Percentiles rank a stretch among this genome's conserved stretches.
Evolutionary conservation across 352 stramenopile species (phyloP).

Genomic region (Phytophthora aleatoria): DNA sequence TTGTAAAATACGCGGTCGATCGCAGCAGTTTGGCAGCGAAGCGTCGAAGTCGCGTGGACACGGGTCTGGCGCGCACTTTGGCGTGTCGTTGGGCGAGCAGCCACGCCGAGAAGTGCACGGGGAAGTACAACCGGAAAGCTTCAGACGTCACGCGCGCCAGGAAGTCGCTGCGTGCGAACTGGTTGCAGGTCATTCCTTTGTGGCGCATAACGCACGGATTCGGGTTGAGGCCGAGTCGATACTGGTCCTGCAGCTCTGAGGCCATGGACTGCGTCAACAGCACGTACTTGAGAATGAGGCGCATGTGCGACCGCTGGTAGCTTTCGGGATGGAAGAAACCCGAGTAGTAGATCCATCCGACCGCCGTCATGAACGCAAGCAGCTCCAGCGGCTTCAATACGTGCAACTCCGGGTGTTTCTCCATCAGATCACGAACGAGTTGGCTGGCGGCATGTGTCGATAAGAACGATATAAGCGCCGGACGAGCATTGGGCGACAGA

Average conservation of each 20-base stretch:
- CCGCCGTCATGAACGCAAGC: slow-evolving; percentile 49
- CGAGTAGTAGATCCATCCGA: slow-evolving; percentile 70
- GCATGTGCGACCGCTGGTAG: slow-evolving; percentile 59
- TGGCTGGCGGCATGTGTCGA: slow-evolving; percentile 55
- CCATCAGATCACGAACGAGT: slow-evolving; percentile 32
- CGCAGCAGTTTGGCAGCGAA: slow-evolving; percentile 48
- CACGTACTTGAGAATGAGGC: slow-evolving; percentile 68
- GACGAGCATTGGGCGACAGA: slow-evolving; percentile 40
- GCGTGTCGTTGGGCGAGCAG: slow-evolving; percentile 47
- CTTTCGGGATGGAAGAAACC: slow-evolving; percentile 63
- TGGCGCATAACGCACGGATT: slow-evolving; percentile 56
- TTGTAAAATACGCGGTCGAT: slow-evolving; percentile 58
- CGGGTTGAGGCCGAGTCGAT: slow-evolving; percentile 49
- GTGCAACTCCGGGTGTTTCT: slow-evolving; percentile 38
- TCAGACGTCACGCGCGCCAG: slow-evolving; percentile 40
- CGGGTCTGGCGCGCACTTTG: slow-evolving; percentile 43
- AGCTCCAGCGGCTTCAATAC: slow-evolving; percentile 49
- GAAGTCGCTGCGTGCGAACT: slow-evolving; percentile 51
- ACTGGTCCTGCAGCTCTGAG: slow-evolving; percentile 43
- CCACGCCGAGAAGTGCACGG: slow-evolving; percentile 63
- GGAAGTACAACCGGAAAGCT: slow-evolving; percentile 56
- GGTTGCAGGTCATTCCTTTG: slow-evolving; percentile 37
- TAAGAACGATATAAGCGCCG: slow-evolving; percentile 56
- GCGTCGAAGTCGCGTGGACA: slow-evolving; percentile 29
- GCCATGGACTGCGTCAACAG: slow-evolving; percentile 43